Evolutionary conservation across 345 rosid genomes (phyloP).

Genomic region (Eucalyptus shirleyi): DNA sequence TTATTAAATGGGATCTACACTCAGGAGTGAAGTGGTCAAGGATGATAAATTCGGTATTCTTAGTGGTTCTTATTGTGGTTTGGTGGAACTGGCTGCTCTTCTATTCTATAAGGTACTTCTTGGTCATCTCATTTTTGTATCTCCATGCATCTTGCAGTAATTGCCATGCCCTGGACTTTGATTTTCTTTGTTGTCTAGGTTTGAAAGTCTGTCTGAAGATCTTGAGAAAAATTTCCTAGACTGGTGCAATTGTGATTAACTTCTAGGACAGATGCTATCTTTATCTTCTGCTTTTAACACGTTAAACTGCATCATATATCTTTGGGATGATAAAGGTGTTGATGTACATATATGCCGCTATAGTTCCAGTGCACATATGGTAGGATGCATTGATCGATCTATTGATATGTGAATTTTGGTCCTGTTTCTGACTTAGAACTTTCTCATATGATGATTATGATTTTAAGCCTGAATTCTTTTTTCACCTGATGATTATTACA

Average conservation of each 20-base stretch:
- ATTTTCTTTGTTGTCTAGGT: background rate
- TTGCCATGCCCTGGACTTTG: background rate
- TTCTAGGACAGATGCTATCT: background rate
- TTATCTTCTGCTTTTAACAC: background rate
- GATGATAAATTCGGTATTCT: conserved; percentile 64
- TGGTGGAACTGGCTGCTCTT: conserved; percentile 77
- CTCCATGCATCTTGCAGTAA: background rate
- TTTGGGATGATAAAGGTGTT: background rate
- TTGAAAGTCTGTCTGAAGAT: background rate
- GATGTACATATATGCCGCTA: background rate
- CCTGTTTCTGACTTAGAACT: background rate
- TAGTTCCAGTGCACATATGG: background rate
- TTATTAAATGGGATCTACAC: background rate
- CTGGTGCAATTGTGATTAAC: background rate
- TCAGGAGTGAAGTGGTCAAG: conserved; percentile 67
- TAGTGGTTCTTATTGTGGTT: conserved; percentile 42
- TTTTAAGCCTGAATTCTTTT: background rate
- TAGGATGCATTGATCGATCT: background rate
- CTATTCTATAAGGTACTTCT: conserved; percentile 56
- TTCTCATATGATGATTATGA: background rate
- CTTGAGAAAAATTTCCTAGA: background rate
- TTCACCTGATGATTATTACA: background rate
- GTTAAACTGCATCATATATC: background rate
- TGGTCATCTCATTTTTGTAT: background rate
- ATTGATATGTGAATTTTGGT: background rate